These are phyloP conservation scores for Neopestalotiopsis clavispora DNA, from an alignment of 2,329 filamentous ascomycete genomes.

Conservation along the genomic window DNA sequence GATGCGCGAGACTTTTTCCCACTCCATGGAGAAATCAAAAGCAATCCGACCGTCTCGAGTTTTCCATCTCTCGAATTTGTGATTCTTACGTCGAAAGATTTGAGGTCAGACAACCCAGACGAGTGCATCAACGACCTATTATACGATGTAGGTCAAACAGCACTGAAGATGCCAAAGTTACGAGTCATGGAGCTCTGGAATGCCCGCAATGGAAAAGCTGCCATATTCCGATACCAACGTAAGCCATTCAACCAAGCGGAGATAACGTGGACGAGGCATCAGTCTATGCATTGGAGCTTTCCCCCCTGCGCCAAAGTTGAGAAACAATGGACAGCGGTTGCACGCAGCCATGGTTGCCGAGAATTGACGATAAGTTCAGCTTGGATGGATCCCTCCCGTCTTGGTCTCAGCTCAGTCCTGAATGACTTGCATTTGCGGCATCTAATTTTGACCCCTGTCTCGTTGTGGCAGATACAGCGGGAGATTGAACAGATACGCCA, in stretches of 20 bases:
- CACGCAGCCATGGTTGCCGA: background rate
- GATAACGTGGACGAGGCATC: background rate
- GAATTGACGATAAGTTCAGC: background rate
- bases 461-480: background rate
- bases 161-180: background rate
- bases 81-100: background rate
- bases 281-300: background rate
- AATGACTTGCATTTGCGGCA: background rate
- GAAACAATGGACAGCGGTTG: background rate
- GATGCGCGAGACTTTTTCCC: background rate
- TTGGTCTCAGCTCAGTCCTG: background rate
- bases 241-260: background rate
- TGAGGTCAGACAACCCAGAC: background rate
- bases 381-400: background rate
- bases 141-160: background rate
- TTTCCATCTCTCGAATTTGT: background rate
- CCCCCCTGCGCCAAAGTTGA: background rate
- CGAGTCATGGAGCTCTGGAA: background rate
- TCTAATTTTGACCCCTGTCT: background rate
- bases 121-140: background rate
- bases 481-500: background rate
- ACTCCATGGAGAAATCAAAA: background rate
- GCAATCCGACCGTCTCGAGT: background rate
- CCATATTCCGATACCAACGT: background rate
- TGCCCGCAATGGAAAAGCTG: background rate